Conservation (phyloP, 768 basidiomycete genomes). For the Sarcodon sp. region DNA sequence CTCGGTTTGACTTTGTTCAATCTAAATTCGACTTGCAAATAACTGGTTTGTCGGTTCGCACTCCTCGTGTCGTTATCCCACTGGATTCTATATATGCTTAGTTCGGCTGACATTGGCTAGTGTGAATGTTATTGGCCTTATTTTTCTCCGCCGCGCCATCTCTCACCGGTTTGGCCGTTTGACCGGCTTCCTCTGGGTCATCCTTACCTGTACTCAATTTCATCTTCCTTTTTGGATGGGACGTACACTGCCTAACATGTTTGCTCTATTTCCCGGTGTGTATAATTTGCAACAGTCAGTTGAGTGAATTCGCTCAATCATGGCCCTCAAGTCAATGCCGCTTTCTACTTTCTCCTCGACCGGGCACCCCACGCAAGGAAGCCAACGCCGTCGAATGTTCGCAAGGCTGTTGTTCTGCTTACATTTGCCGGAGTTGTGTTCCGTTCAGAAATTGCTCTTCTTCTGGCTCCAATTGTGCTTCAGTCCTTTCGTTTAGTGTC, state of each 20-base stretch:
- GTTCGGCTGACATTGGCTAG: conserved; percentile 66
- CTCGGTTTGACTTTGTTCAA: conserved; percentile 25
- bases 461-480: conserved; percentile 49
- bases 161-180: conserved; percentile 47
- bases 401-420: conserved; percentile 42
- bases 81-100: conserved; percentile 15
- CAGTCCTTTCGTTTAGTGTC: conserved; percentile 34
- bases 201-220: conserved; percentile 77
- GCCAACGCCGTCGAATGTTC: conserved; percentile 21
- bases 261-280: conserved; percentile 70
- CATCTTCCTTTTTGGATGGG: conserved; percentile 92
- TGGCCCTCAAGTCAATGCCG: conserved; percentile 38
- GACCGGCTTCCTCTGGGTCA: conserved; percentile 43
- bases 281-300: background rate
- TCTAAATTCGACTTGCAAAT: conserved; percentile 64
- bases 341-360: conserved; percentile 35
- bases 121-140: conserved; percentile 48
- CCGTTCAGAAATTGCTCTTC: conserved; percentile 64
- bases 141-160: conserved; percentile 50
- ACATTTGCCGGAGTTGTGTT: conserved; percentile 59
- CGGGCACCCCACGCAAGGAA: conserved; percentile 24
- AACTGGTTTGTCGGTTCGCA: conserved; percentile 30
- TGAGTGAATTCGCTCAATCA: background rate
- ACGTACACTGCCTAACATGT: conserved; percentile 89
- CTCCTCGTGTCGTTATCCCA: background rate